Evolutionary conservation across 768 basidiomycete species (phyloP).

Genomic region (Arthromyces matolae): DNA sequence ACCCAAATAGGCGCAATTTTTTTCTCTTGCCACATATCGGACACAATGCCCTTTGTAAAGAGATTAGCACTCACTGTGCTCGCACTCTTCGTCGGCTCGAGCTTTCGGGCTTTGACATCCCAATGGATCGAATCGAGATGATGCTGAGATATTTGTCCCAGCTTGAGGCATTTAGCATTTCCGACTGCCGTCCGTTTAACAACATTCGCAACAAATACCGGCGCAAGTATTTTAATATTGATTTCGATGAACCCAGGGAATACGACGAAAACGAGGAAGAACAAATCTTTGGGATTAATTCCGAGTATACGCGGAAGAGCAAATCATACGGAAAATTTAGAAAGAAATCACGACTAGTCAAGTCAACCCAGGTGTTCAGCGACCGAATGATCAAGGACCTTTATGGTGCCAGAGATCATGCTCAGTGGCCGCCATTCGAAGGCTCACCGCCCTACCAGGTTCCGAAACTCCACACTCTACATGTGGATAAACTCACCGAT

Average conservation of each 20-base stretch:
- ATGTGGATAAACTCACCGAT: background rate
- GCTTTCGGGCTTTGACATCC: background rate
- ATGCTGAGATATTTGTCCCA: background rate
- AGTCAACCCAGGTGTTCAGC: background rate
- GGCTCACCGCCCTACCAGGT: background rate
- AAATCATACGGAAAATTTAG: too few relatives aligned
- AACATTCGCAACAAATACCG: background rate
- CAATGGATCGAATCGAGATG: background rate
- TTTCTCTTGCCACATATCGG: background rate
- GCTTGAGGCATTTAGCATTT: background rate
- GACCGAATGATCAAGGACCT: background rate
- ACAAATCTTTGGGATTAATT: too few relatives aligned
- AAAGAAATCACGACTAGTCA: too few relatives aligned
- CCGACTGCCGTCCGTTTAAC: background rate
- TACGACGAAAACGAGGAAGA: background rate
- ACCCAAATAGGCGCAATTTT: background rate
- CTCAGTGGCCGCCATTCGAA: background rate
- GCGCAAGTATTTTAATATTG: background rate
- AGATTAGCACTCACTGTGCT: background rate
- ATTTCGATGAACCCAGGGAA: background rate
- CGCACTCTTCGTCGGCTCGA: background rate
- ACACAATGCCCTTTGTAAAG: background rate
- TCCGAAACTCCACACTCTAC: background rate
- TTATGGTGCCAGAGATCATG: background rate
- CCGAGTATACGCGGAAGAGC: too few relatives aligned